phyloP scores from a whole-genome alignment of 169 alveolate genomes.

The Eimeria mitis region DNA sequence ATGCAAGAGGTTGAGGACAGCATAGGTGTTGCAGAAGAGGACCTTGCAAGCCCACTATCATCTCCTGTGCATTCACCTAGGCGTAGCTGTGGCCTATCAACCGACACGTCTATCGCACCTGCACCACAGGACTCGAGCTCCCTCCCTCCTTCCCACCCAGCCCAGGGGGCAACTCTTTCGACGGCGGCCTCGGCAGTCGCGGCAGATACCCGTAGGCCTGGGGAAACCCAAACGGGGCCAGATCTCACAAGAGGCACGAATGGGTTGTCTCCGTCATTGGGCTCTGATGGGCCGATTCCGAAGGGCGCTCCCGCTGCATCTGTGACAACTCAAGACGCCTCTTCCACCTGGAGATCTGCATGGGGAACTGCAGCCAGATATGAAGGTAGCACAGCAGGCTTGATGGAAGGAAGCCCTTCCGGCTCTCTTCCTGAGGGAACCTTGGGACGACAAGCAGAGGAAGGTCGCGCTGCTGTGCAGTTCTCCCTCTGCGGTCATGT shows the following conservation, averaged over 20 bases:
- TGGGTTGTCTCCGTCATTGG: conserved; percentile 1
- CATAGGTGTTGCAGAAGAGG: conserved; percentile 39
- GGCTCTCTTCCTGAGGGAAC: conserved; percentile 43
- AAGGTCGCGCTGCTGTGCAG: conserved; percentile 76
- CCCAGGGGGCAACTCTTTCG: conserved; percentile 53
- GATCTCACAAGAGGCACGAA: not conserved
- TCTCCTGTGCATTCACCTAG: conserved; percentile 71
- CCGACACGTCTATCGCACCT: conserved; percentile 35
- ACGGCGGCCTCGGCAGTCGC: conserved; percentile 54
- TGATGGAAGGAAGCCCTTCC: conserved; percentile 44
- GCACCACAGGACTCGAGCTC: conserved; percentile 12
- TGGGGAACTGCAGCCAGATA: conserved; percentile 71
- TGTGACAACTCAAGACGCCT: conserved; percentile 26
- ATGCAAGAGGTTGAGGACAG: conserved; percentile 89
- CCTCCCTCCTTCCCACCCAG: conserved; percentile 67
- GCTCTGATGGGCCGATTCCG: not conserved
- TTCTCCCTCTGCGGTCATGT: conserved; percentile 91
- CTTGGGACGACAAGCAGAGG: conserved; percentile 49
- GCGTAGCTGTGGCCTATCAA: conserved; percentile 2
- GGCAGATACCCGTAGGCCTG: conserved; percentile 37
- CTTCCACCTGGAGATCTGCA: conserved; percentile 69
- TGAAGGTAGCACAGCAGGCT: conserved; percentile 37
- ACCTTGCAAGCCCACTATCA: conserved; percentile 75
- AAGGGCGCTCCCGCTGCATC: conserved; percentile 25
- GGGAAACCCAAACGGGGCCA: not conserved